Conservation (phyloP, 2,329 filamentous ascomycete genomes). For the Tolypocladium tropicale region DNA sequence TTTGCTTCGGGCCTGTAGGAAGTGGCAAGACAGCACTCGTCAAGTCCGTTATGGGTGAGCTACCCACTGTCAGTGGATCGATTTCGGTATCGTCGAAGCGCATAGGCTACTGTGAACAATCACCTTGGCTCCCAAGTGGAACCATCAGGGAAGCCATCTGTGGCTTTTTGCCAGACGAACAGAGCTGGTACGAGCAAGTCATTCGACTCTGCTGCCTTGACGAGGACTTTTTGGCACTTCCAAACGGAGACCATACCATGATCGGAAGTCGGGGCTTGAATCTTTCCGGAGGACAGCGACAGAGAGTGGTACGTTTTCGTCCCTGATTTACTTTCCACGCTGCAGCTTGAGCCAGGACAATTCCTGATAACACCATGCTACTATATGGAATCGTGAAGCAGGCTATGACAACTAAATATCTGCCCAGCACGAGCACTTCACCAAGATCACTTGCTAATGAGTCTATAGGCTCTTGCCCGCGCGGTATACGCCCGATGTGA, state of each 20-base stretch:
- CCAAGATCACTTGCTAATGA: not conserved
- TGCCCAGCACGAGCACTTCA: not conserved
- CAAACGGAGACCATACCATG: conserved; percentile 7
- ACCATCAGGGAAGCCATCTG: conserved; percentile 9
- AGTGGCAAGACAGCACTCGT: not conserved
- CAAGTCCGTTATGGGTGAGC: not conserved
- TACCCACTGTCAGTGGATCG: conserved; percentile 1
- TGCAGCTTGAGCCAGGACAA: not conserved
- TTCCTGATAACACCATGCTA: not conserved
- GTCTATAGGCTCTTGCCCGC: not conserved
- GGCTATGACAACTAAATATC: not conserved
- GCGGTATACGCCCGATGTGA: not conserved
- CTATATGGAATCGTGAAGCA: not conserved
- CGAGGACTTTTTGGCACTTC: conserved; percentile 6
- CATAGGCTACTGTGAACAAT: conserved; percentile 10
- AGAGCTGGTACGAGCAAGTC: conserved; percentile 8
- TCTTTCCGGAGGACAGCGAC: conserved; percentile 12
- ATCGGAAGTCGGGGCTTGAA: conserved; percentile 11
- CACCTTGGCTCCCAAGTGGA: conserved; percentile 9
- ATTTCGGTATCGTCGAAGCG: conserved; percentile 1
- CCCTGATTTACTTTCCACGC: not conserved
- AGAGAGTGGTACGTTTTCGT: conserved; percentile 10
- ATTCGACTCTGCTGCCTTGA: conserved; percentile 9
- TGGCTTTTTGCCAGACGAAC: conserved; percentile 1
- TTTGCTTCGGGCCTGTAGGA: not conserved